Evolutionary conservation across 257 asterid species (phyloP).

Genomic region (Mitragyna speciosa): DNA sequence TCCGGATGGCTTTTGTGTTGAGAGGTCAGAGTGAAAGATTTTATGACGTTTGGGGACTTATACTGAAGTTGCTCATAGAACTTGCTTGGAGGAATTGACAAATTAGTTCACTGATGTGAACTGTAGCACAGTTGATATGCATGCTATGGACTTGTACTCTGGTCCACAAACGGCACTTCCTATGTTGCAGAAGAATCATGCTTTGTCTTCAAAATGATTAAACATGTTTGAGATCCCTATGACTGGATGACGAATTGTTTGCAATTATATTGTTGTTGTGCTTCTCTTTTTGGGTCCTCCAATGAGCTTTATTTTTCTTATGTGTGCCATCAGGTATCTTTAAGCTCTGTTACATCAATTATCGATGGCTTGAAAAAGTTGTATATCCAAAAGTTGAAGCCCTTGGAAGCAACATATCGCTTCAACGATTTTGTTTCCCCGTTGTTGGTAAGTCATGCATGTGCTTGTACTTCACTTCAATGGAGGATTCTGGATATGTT

Average conservation of each 20-base stretch:
- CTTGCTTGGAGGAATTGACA: too few species aligned
- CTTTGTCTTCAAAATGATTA: neutral
- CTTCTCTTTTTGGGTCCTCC: too few species aligned
- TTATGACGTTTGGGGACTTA: too few species aligned
- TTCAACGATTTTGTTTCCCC: constrained; percentile 94
- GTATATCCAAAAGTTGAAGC: constrained; percentile 85
- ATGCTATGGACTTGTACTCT: neutral
- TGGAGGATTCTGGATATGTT: neutral
- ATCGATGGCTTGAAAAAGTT: constrained; percentile 90
- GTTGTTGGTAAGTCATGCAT: constrained; percentile 53
- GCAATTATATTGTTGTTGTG: neutral
- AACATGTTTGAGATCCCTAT: neutral
- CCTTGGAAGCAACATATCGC: constrained; percentile 71
- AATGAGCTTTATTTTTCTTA: constrained; percentile 14
- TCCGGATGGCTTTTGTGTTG: too few species aligned
- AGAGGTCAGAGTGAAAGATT: too few species aligned
- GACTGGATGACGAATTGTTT: neutral
- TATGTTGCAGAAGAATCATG: neutral
- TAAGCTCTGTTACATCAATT: constrained; percentile 81
- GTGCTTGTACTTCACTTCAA: constrained; percentile 9
- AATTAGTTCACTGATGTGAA: too few species aligned
- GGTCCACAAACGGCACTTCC: neutral
- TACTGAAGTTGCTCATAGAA: too few species aligned
- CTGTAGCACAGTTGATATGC: too few species aligned
- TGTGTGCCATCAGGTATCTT: constrained; percentile 53